These are phyloP conservation scores for Coffea canephora DNA, from an alignment of 257 asterid genomes.

Conservation along the genomic window DNA sequence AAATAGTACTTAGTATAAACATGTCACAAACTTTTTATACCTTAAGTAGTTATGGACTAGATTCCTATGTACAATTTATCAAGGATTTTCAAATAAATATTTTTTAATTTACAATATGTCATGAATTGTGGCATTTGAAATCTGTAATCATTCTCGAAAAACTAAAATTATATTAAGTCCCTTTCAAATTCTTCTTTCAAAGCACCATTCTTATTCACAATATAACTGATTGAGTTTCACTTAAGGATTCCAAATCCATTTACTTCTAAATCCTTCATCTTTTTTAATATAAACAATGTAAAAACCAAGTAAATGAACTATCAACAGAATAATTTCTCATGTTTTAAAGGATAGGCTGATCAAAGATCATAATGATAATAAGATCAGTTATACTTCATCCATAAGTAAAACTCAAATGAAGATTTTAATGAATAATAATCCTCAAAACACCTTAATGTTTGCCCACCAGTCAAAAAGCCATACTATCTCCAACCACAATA, in stretches of 20 bases:
- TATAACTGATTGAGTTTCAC: too few species aligned
- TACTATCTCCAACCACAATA: constrained; percentile 70
- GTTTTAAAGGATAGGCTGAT: too few species aligned
- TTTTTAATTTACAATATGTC: neutral
- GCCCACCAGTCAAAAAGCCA: constrained; percentile 99
- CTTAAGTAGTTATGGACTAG: too few species aligned
- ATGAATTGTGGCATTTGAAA: neutral
- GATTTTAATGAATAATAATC: constrained; percentile 4
- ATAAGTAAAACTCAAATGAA: too few species aligned
- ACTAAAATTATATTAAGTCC: neutral
- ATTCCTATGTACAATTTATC: too few species aligned
- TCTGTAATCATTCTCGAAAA: too few species aligned
- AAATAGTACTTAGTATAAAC: neutral
- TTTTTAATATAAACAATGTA: too few species aligned
- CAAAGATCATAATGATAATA: neutral
- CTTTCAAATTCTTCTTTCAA: neutral
- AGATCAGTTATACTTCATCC: neutral
- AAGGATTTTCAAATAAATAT: too few species aligned
- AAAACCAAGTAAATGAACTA: too few species aligned
- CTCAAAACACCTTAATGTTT: constrained; percentile 58
- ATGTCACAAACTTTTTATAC: neutral
- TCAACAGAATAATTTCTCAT: neutral
- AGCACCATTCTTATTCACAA: neutral
- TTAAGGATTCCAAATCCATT: neutral
- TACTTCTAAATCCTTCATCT: neutral